Conservation (phyloP, 495 filamentous ascomycete species). For the Darksidea phi region DNA sequence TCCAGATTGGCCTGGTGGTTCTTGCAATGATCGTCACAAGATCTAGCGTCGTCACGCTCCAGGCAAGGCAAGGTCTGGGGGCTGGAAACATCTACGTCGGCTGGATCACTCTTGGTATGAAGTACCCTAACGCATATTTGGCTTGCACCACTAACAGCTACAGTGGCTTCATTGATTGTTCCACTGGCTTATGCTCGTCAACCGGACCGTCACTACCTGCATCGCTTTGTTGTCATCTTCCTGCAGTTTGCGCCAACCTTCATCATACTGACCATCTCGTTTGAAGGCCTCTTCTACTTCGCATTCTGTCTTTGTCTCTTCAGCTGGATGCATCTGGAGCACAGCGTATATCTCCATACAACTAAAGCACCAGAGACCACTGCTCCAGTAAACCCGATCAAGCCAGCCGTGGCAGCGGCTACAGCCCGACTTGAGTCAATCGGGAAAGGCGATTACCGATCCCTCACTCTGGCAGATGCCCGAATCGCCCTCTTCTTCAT, state of each 20-base stretch:
- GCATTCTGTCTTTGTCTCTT: constrained; percentile 80
- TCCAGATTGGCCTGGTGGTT: constrained; percentile 67
- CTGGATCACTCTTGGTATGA: constrained; percentile 76
- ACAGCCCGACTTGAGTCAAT: neutral
- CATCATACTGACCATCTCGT: constrained; percentile 95
- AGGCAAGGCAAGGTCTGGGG: constrained; percentile 85
- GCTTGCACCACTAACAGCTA: constrained; percentile 16
- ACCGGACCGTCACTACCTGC: constrained; percentile 85
- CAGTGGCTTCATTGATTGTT: constrained; percentile 72
- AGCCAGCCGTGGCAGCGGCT: constrained; percentile 8
- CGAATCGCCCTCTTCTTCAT: constrained; percentile 93
- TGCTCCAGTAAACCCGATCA: neutral
- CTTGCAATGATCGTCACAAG: constrained; percentile 83
- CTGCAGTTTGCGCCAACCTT: constrained; percentile 91
- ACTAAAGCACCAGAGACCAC: constrained; percentile 23
- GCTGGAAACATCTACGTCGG: constrained; percentile 84
- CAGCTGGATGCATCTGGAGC: constrained; percentile 88
- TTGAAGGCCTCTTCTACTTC: constrained; percentile 96
- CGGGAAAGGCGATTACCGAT: constrained; percentile 54
- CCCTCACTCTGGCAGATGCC: constrained; percentile 74
- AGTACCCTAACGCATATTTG: constrained; percentile 10
- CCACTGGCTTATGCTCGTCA: constrained; percentile 79
- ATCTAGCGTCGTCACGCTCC: constrained; percentile 75
- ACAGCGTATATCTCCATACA: constrained; percentile 64
- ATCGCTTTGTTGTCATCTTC: constrained; percentile 85